Conservation (phyloP, 345 rosid genomes). For the Brassica rapa region DNA sequence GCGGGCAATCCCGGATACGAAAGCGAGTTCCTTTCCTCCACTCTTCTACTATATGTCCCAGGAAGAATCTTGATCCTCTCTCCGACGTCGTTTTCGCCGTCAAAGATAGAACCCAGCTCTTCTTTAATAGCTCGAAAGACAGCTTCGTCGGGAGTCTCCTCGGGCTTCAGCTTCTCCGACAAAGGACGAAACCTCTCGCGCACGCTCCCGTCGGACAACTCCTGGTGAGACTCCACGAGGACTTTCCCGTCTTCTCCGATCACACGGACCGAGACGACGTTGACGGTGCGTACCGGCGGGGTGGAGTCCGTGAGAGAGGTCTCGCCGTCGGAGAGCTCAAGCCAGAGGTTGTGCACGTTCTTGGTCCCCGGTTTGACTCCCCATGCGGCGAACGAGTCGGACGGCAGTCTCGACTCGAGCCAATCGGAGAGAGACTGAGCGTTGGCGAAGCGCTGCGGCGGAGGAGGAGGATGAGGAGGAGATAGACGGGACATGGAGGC, state of each 20-base stretch:
- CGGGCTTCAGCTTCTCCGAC: constrained; percentile 91
- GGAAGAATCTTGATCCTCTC: constrained; percentile 48
- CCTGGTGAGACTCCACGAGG: constrained; percentile 81
- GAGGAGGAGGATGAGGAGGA: constrained; percentile 31
- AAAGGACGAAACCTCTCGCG: constrained; percentile 69
- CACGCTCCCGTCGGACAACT: constrained; percentile 73
- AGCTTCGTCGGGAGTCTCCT: constrained; percentile 65
- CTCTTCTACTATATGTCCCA: constrained; percentile 55
- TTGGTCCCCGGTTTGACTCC: constrained; percentile 92
- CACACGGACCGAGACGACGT: constrained; percentile 65
- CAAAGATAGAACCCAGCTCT: constrained; percentile 68
- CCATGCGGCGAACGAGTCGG: constrained; percentile 85
- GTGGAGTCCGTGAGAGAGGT: constrained; percentile 64
- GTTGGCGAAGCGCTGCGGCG: constrained; percentile 50
- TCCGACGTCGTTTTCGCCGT: constrained; percentile 10
- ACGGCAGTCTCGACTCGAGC: constrained; percentile 78
- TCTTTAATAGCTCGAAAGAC: constrained; percentile 72
- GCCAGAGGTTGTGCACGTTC: constrained; percentile 96
- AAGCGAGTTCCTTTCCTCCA: constrained; percentile 70
- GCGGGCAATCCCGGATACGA: constrained; percentile 92
- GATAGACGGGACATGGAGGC: constrained; percentile 47
- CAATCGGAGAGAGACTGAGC: constrained; percentile 87
- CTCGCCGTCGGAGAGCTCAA: constrained; percentile 84
- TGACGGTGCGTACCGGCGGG: constrained; percentile 79
- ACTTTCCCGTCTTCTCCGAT: constrained; percentile 44